Conservation (phyloP, 2,329 filamentous ascomycete genomes). For the Curvularia eragrostidis region DNA sequence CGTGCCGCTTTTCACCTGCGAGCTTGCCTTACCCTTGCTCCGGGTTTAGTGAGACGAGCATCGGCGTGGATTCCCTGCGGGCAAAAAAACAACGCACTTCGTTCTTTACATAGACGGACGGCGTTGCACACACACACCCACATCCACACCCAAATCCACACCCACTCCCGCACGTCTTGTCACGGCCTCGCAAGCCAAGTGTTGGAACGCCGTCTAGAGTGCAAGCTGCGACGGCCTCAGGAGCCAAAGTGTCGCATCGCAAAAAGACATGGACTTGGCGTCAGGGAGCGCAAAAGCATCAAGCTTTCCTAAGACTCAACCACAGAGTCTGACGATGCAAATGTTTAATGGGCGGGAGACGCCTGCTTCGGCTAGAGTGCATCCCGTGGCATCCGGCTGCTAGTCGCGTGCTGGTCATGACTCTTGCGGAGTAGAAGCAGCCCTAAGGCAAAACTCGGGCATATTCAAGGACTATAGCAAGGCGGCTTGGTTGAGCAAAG, state of each 20-base stretch:
- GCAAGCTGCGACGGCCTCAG: slow-evolving; percentile 26
- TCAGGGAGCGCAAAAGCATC: slow-evolving; percentile 32
- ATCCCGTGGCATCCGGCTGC: slow-evolving; percentile 15
- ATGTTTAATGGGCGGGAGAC: slow-evolving; percentile 26
- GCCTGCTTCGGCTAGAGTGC: slow-evolving; percentile 17
- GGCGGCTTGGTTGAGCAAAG: slow-evolving; percentile 6
- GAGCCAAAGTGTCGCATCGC: slow-evolving; percentile 26
- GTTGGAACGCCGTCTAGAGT: slow-evolving; percentile 13
- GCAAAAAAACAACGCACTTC: background rate
- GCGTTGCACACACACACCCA: background rate
- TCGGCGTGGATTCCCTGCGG: background rate
- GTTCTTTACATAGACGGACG: background rate
- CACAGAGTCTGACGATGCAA: slow-evolving; percentile 23
- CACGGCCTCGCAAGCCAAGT: slow-evolving; percentile 6
- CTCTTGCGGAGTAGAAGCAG: slow-evolving; percentile 2
- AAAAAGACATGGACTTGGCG: slow-evolving; percentile 35
- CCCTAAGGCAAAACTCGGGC: background rate
- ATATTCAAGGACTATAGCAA: background rate
- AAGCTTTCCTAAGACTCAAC: slow-evolving; percentile 35
- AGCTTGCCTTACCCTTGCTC: background rate
- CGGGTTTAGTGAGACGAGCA: background rate
- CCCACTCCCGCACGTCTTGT: background rate
- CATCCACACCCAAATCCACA: too few relatives aligned
- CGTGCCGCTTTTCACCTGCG: background rate
- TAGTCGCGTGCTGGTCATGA: slow-evolving; percentile 9